phyloP scores from a whole-genome alignment of 345 rosid species.

The Salix viminalis region DNA sequence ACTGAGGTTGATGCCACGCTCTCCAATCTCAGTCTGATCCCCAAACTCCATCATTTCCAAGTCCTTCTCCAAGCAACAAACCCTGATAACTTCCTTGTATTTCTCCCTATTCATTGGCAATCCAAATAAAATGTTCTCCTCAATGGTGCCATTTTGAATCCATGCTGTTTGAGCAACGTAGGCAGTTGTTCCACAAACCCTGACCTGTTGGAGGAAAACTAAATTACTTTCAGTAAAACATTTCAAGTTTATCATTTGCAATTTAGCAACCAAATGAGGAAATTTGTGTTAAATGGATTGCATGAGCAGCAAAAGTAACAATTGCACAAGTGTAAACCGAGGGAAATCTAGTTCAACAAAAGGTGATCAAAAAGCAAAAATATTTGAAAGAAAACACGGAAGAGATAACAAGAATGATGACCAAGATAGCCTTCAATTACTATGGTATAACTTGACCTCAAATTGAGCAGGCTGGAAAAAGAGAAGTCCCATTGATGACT shows the following conservation, averaged over 20 bases:
- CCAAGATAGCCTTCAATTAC: neutral
- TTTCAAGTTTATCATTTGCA: neutral
- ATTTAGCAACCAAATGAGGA: neutral
- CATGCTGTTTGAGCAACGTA: constrained; percentile 96
- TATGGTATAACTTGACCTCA: neutral
- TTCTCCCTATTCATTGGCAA: constrained; percentile 60
- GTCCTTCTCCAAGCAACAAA: constrained; percentile 78
- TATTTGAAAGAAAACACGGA: neutral
- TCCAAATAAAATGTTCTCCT: constrained; percentile 84
- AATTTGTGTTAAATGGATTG: neutral
- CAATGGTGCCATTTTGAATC: constrained; percentile 87
- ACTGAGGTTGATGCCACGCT: constrained; percentile 92
- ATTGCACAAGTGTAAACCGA: neutral
- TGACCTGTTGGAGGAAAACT: constrained; percentile 43
- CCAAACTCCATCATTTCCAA: constrained; percentile 93
- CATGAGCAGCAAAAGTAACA: neutral
- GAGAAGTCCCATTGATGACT: neutral
- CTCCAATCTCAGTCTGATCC: constrained; percentile 93
- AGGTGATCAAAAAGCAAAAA: neutral
- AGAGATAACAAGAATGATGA: neutral
- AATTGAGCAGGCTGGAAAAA: neutral
- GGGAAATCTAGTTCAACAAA: neutral
- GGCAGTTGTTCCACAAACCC: constrained; percentile 73
- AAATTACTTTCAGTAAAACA: neutral
- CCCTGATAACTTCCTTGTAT: constrained; percentile 63